These are phyloP conservation scores for Rhizopogon salebrosus DNA, from an alignment of 768 basidiomycete species.

Conservation along the genomic window DNA sequence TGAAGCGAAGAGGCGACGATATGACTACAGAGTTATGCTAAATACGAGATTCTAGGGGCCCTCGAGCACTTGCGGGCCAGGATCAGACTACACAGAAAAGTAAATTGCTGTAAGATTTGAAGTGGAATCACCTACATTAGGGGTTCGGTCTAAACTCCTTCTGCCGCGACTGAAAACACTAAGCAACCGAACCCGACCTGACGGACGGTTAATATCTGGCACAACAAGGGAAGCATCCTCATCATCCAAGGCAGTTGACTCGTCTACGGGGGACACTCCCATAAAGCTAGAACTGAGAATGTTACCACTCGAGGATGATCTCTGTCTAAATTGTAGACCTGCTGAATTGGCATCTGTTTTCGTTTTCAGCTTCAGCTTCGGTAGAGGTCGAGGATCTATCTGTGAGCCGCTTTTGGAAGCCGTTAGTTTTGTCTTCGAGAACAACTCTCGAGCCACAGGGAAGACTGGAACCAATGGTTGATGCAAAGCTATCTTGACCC, in stretches of 20 bases:
- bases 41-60: background rate
- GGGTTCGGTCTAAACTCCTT: background rate
- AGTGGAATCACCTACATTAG: slow-evolving; percentile 10
- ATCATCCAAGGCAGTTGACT: slow-evolving; percentile 34
- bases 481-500: slow-evolving; percentile 80
- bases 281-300: slow-evolving; percentile 13
- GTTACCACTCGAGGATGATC: slow-evolving; percentile 17
- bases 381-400: slow-evolving; percentile 19
- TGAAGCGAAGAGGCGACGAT: background rate
- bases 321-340: slow-evolving; percentile 9
- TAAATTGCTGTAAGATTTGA: background rate
- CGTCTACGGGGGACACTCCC: slow-evolving; percentile 31
- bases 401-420: slow-evolving; percentile 32
- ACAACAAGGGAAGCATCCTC: slow-evolving; percentile 10
- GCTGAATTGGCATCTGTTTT: slow-evolving; percentile 13
- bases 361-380: slow-evolving; percentile 15
- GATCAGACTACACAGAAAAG: background rate
- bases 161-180: slow-evolving; percentile 23
- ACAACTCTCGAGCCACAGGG: slow-evolving; percentile 72
- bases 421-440: slow-evolving; percentile 73
- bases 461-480: slow-evolving; percentile 75
- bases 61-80: background rate
- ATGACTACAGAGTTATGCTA: background rate
- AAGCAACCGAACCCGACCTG: slow-evolving; percentile 26
- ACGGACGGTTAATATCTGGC: slow-evolving; percentile 12